Percentiles rank a stretch among this genome's conserved stretches.
Conservation (phyloP, 2,329 filamentous ascomycete species). For the Aspergillus sp. region DNA sequence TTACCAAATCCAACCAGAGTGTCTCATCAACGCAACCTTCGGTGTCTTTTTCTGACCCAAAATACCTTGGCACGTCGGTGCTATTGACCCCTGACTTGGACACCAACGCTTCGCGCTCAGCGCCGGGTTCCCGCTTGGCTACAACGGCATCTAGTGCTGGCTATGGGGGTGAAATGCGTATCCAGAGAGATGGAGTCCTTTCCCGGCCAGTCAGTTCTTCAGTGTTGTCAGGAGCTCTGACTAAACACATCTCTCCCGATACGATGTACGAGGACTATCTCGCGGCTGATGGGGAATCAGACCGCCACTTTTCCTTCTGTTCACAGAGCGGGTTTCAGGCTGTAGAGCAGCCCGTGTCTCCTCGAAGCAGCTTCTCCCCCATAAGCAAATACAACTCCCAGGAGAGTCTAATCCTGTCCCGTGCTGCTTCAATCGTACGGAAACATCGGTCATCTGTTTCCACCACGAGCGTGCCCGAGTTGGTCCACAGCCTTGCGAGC, state of each 20-base stretch:
- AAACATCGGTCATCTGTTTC: constrained; percentile 50
- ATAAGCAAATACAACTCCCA: constrained; percentile 59
- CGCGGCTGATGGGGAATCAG: constrained; percentile 46
- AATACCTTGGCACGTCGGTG: constrained; percentile 25
- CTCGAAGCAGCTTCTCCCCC: constrained; percentile 51
- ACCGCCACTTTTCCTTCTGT: constrained; percentile 49
- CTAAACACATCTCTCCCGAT: constrained; percentile 35
- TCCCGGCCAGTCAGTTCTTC: constrained; percentile 34
- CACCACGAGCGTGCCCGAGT: constrained; percentile 46
- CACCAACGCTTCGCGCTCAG: constrained; percentile 33
- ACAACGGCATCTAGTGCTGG: constrained; percentile 32
- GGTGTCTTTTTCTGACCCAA: constrained; percentile 19
- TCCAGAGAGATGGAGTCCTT: constrained; percentile 26
- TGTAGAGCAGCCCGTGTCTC: constrained; percentile 38
- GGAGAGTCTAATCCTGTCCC: constrained; percentile 55
- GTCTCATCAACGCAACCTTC: constrained; percentile 9
- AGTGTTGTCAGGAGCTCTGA: constrained; percentile 29
- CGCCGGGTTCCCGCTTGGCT: constrained; percentile 25
- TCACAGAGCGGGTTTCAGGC: constrained; percentile 43
- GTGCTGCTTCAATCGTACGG: constrained; percentile 47
- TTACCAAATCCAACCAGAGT: constrained; percentile 12
- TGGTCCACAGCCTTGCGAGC: constrained; percentile 41
- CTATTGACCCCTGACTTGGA: constrained; percentile 35
- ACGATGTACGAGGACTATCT: constrained; percentile 43
- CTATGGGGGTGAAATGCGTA: constrained; percentile 27